These are phyloP conservation scores for Fusarium redolens DNA, from an alignment of 2,329 filamentous ascomycete species.

Conservation along the genomic window DNA sequence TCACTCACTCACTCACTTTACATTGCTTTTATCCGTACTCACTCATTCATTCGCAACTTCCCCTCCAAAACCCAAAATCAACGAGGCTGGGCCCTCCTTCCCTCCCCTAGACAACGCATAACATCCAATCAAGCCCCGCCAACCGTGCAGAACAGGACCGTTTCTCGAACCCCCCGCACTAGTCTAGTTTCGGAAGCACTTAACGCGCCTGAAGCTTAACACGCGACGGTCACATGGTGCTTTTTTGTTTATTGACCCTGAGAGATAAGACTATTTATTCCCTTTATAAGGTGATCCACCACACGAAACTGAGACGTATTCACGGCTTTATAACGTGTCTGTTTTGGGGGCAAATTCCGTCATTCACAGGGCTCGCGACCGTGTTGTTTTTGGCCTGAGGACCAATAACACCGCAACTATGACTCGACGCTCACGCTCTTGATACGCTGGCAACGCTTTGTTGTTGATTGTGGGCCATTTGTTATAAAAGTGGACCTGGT, in stretches of 20 bases:
- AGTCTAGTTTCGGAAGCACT: constrained; percentile 31
- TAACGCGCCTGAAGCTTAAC: constrained; percentile 42
- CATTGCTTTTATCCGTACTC: neutral
- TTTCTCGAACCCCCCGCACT: constrained; percentile 40
- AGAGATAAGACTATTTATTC: constrained; percentile 6
- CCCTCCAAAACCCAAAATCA: constrained; percentile 32
- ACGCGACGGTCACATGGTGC: constrained; percentile 42
- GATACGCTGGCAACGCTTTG: constrained; percentile 32
- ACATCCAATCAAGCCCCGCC: constrained; percentile 40
- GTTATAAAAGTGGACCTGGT: constrained; percentile 4
- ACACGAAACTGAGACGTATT: constrained; percentile 9
- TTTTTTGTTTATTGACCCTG: constrained; percentile 29
- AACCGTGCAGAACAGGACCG: constrained; percentile 34
- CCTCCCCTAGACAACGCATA: constrained; percentile 27
- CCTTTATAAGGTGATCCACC: constrained; percentile 7
- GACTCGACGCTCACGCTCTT: constrained; percentile 24
- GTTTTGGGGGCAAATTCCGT: neutral
- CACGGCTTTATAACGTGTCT: constrained; percentile 1
- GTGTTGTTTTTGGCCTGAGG: constrained; percentile 13
- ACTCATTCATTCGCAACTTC: constrained; percentile 1
- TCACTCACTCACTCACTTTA: neutral
- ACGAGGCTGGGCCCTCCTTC: constrained; percentile 39
- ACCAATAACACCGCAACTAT: constrained; percentile 23
- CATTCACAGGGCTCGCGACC: neutral
- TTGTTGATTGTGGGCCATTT: constrained; percentile 18